These are phyloP conservation scores for Pyricularia pennisetigena DNA, from an alignment of 2,329 filamentous ascomycete genomes.

Conservation along the genomic window DNA sequence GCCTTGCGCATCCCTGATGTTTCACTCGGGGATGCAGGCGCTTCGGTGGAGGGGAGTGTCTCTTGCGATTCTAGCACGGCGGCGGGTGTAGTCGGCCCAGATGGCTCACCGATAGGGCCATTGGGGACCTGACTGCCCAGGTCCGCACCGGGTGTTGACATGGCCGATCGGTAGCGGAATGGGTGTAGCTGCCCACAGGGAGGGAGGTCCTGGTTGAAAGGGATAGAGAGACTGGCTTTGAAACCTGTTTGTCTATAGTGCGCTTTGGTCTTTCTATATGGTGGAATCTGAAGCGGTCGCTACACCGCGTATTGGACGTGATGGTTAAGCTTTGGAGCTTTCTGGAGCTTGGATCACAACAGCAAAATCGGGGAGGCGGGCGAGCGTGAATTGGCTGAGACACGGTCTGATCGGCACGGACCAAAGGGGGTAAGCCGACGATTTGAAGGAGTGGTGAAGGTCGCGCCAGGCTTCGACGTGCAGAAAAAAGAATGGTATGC, in stretches of 20 bases:
- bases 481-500: neutral
- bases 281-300: neutral
- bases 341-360: neutral
- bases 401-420: neutral
- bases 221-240: neutral
- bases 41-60: slow-evolving; percentile 49
- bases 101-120: neutral
- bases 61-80: slow-evolving; percentile 33
- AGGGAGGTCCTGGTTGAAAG: neutral
- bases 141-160: slow-evolving; percentile 4
- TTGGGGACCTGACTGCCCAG: neutral
- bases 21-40: slow-evolving; percentile 41
- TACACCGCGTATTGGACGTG: neutral
- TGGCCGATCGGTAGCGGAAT: neutral
- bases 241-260: neutral
- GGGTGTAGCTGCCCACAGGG: neutral
- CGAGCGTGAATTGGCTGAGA: neutral
- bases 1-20: slow-evolving; percentile 37
- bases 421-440: neutral
- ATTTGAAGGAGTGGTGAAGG: neutral
- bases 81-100: slow-evolving; percentile 4
- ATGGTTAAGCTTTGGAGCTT: neutral
- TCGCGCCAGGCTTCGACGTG: neutral
- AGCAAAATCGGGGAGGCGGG: neutral
- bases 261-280: neutral